phyloP scores from a whole-genome alignment of 495 filamentous ascomycete genomes.

The Bacidia gigantensis region DNA sequence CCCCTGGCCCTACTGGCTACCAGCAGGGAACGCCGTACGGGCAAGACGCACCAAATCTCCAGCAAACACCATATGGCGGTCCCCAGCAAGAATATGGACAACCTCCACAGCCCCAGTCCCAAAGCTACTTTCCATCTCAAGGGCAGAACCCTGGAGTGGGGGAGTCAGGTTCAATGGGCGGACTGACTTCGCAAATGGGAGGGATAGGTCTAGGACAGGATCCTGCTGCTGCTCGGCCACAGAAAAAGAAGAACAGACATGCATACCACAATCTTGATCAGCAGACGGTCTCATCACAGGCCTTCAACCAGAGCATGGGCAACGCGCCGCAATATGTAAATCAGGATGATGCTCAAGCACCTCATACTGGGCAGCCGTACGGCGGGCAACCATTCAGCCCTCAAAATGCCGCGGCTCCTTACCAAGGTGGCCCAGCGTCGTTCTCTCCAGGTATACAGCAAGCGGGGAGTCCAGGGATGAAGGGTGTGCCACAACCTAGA shows the following conservation, averaged over 20 bases:
- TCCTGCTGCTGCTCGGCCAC: constrained; percentile 36
- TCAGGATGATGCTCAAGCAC: constrained; percentile 43
- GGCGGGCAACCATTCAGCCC: constrained; percentile 37
- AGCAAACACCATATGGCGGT: constrained; percentile 15
- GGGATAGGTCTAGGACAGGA: constrained; percentile 61
- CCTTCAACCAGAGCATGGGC: constrained; percentile 45
- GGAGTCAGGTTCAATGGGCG: constrained; percentile 36
- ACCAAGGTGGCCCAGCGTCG: constrained; percentile 37
- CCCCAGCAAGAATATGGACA: constrained; percentile 17
- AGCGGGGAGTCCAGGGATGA: constrained; percentile 7
- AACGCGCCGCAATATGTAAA: constrained; percentile 59
- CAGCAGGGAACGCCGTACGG: constrained; percentile 14
- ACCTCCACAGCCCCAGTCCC: constrained; percentile 18
- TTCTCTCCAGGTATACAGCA: constrained; percentile 38
- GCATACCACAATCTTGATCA: constrained; percentile 81
- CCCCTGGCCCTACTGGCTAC: constrained; percentile 21
- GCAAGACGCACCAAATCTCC: constrained; percentile 8
- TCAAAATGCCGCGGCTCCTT: constrained; percentile 46
- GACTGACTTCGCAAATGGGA: constrained; percentile 76
- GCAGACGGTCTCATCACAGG: constrained; percentile 46
- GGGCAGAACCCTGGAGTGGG: constrained; percentile 6
- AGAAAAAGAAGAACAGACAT: constrained; percentile 89
- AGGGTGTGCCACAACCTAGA: constrained; percentile 7
- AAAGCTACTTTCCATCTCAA: constrained; percentile 19
- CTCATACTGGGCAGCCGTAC: constrained; percentile 21